Conservation (phyloP, 176 grass and related monocot species). For the Zea luxurians region DNA sequence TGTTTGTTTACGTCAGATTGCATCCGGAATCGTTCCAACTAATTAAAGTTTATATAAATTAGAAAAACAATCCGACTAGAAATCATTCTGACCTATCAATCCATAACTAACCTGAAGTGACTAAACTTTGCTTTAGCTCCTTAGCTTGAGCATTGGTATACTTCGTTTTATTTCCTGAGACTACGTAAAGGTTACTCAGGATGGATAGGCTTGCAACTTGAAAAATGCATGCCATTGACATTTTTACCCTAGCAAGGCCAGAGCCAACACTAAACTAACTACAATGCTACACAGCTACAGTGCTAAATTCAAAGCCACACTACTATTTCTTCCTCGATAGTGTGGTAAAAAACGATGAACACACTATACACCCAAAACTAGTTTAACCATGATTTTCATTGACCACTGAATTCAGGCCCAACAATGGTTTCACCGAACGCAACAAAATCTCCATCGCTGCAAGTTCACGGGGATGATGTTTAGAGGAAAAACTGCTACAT, state of each 20-base stretch:
- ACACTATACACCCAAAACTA: neutral
- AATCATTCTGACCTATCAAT: no score
- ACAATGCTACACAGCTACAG: neutral
- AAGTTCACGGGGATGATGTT: neutral
- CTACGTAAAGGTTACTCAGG: neutral
- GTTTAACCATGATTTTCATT: slow-evolving; percentile 21
- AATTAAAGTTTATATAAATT: no score
- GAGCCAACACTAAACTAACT: neutral
- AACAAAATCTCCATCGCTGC: slow-evolving; percentile 15
- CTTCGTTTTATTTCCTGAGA: neutral
- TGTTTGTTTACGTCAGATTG: no score
- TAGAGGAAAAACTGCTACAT: neutral
- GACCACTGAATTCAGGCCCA: slow-evolving; percentile 6
- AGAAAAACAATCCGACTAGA: no score
- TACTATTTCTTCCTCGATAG: neutral
- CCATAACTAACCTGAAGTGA: no score
- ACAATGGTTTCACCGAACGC: neutral
- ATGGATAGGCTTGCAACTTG: neutral
- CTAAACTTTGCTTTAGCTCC: no score
- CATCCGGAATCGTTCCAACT: no score
- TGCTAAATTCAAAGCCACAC: neutral
- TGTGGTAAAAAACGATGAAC: neutral
- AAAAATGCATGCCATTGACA: neutral
- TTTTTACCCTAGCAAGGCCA: neutral
- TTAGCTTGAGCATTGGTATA: neutral